Evolutionary conservation across 805 yeast genomes (phyloP).

Genomic region (Saccharomycopsis sp.): DNA sequence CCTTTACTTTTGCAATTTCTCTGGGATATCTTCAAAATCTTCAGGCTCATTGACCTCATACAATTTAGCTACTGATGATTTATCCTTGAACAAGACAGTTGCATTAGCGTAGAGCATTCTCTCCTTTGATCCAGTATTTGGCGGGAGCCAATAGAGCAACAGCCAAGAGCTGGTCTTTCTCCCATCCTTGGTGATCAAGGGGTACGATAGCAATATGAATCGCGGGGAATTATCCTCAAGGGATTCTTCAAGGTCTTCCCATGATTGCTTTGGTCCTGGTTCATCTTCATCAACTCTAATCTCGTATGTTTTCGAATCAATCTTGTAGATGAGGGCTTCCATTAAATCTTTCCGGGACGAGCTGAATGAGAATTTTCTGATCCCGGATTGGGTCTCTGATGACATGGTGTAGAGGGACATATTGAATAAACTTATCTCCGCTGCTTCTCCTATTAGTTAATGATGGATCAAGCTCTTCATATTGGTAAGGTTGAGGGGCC

Average conservation of each 20-base stretch:
- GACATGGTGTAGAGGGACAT: slow-evolving; percentile 44
- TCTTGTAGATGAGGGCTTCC: too few species aligned
- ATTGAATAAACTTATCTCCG: not conserved
- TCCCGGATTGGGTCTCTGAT: slow-evolving; percentile 48
- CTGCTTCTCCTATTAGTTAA: not conserved
- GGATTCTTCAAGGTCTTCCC: slow-evolving; percentile 64
- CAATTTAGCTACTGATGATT: slow-evolving; percentile 60
- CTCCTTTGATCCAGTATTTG: slow-evolving; percentile 71
- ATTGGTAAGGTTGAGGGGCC: too few species aligned
- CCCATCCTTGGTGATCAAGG: slow-evolving; percentile 63
- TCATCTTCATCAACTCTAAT: slow-evolving; percentile 41
- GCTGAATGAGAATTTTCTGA: slow-evolving; percentile 70
- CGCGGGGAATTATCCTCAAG: slow-evolving; percentile 80
- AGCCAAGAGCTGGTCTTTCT: slow-evolving; percentile 68
- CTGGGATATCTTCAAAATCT: slow-evolving; percentile 55
- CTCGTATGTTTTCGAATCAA: slow-evolving; percentile 49
- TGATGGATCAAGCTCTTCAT: not conserved
- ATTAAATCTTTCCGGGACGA: slow-evolving; percentile 38
- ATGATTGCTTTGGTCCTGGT: slow-evolving; percentile 34
- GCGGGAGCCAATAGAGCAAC: slow-evolving; percentile 82
- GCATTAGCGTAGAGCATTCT: slow-evolving; percentile 93
- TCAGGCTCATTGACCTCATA: slow-evolving; percentile 49
- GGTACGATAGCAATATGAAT: slow-evolving; percentile 69
- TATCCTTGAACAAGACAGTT: slow-evolving; percentile 67
- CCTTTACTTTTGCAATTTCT: slow-evolving; percentile 21